Evolutionary conservation across 805 yeast genomes (phyloP), one percentile per base, ranked within the genome.

Genomic region (Kockiozyma suomiensis): DNA sequence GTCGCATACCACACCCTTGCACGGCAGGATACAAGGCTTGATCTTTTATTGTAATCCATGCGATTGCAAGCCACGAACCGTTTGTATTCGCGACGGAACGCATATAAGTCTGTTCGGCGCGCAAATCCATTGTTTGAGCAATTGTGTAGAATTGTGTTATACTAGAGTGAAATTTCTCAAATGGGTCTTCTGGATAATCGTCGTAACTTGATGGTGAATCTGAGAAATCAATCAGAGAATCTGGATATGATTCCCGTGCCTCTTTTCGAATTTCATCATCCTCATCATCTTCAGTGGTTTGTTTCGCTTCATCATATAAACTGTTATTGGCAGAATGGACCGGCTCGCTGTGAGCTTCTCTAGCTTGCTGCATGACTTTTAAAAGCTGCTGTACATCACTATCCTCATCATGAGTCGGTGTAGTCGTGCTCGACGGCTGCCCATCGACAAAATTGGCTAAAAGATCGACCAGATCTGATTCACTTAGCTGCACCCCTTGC

Each of bases 11-110:
- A 23, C 54, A 51, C 8, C 70, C 70, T 46, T 67, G 66, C 19
- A 55, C 43, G 15, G 62, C 56, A 2, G 64, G 70, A 25, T 43
- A 43, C 19, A 67, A 5, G 6, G 61, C 56, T 46, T 67, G 70
- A 40, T 67, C 70, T 19, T 58, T 42, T 30, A 67, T 6, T 4
- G 66, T 59, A 8, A 64, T 48, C 52, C 26, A 50, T 2, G 55
- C 58, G 7, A 60, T 50, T 19, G 26, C 26, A 38, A 35, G 26
- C 35, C 21, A 12, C n/a, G 66, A 59, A 1, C 63, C 66, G 17
- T 57, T 42, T 12, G 68, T 48, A 8, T 23, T n/a, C 3, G 59
- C 38, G 15, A 67, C 47, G 4, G 67, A 45, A 8, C 57, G 43
- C 32, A 26, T 40, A 38, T 56, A 67, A 28, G 54, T 42, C 17